Base-by-base conservation (phyloP, 2,329 filamentous ascomycete species). In the Exophiala aquamarina region DNA sequence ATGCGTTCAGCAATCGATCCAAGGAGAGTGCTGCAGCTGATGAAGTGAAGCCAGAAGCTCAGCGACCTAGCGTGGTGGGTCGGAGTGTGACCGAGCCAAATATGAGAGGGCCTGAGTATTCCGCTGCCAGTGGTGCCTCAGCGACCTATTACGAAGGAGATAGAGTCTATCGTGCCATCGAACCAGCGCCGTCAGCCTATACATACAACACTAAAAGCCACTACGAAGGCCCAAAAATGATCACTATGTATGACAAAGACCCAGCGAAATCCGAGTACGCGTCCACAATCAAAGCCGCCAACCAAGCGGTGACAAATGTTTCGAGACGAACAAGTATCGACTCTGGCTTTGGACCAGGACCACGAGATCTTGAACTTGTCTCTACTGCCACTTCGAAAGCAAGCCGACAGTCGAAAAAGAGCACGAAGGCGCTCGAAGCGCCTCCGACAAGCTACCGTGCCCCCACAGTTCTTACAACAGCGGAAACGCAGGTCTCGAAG, bases 1-100 rank as follows among this genome's bases (percentile, higher is more conserved):
- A 93, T 67, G 83, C 82, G 17, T 83, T 89, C 71, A 76, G 82
- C 54, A 82, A 79, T 56, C 75, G 76, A 49, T 50, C 49, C 1
- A 54, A 55, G 32, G 49, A 52, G 13, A 48, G 36, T 3, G 11
- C 15, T n/a, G 17, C 4, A 7, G 14, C 28, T 36, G 32, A 19
- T 20, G 10, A 34, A 52, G 19, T 14, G 43, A 14, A 29, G 32
- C 11, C 35, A 5, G 39, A 48, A 19, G 20, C 23, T 14, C 44
- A n/a, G 9, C 50, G 49, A 14, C 49, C 44, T 21, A 48, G 44
- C 7, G 26, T 45, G 8, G 23, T 34, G 1, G 50, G 44, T n/a
- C 54, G 50, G 32, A 52, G 45, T 26, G 29, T 47, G 9, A 49
- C 49, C 17, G 48, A 41, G 13, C 49, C 52, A 3, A 37, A 46